These are phyloP conservation scores for barley (Hordeum vulgare) DNA, from an alignment of 176 grass and related monocot species.

Conservation along the genomic window DNA sequence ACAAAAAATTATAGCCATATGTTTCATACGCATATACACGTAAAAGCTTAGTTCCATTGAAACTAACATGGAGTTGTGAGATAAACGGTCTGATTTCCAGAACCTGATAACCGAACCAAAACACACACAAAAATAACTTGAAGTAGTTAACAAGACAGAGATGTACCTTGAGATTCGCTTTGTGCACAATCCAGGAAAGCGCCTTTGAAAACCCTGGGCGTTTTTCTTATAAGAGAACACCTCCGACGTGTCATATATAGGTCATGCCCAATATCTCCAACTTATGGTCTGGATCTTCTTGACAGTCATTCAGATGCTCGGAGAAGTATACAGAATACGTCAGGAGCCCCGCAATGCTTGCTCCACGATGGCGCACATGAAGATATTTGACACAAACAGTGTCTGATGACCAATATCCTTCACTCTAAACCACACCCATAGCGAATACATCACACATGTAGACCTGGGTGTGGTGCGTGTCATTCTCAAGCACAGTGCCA, in stretches of 20 bases:
- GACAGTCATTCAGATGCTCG: background rate
- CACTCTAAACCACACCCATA: background rate
- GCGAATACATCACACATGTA: background rate
- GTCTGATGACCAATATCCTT: background rate
- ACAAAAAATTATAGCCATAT: no score
- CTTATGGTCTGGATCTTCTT: no score
- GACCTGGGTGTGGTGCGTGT: background rate
- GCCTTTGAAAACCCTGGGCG: background rate
- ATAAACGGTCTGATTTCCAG: no score
- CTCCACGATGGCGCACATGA: no score
- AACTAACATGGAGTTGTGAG: no score
- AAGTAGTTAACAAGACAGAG: no score
- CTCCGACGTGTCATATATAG: background rate
- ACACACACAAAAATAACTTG: no score
- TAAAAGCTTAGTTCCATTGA: no score
- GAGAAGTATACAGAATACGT: background rate
- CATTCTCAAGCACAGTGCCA: background rate
- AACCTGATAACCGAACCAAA: no score
- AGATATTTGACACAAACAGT: background rate
- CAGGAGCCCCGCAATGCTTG: background rate
- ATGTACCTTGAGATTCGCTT: background rate
- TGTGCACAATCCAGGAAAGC: background rate
- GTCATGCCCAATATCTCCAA: background rate
- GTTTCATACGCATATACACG: no score
- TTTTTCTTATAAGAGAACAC: no score